A percentile compares a stretch with the other conserved stretches of the same genome.
phyloP scores from a whole-genome alignment of 2,329 filamentous ascomycete genomes.

The Fonsecaea erecta region DNA sequence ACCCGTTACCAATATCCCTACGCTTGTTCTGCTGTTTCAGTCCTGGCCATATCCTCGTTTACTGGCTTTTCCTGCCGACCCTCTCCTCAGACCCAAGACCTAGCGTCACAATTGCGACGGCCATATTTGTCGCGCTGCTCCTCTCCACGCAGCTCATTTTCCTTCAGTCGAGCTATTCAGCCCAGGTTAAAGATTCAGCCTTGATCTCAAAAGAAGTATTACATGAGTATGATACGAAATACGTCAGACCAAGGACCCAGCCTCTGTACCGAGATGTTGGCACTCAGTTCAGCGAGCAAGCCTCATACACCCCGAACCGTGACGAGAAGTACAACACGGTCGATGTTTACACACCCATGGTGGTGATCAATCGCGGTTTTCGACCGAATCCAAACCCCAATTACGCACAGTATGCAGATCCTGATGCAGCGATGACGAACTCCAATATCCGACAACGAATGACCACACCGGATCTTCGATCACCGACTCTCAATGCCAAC shows the following conservation, averaged over 20 bases:
- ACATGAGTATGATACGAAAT: conserved; percentile 95
- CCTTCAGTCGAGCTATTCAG: conserved; percentile 74
- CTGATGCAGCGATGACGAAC: conserved; percentile 57
- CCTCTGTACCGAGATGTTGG: conserved; percentile 77
- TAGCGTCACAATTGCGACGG: conserved; percentile 83
- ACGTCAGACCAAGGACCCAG: conserved; percentile 86
- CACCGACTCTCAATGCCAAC: conserved; percentile 54
- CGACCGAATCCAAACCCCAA: conserved; percentile 81
- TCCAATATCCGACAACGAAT: conserved; percentile 48
- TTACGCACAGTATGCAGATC: conserved; percentile 72
- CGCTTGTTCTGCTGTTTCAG: conserved; percentile 89
- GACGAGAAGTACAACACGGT: conserved; percentile 58
- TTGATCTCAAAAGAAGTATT: conserved; percentile 90
- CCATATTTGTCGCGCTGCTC: conserved; percentile 74
- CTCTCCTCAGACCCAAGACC: conserved; percentile 75
- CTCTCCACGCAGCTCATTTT: conserved; percentile 77
- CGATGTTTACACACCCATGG: conserved; percentile 65
- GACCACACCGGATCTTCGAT: conserved; percentile 51
- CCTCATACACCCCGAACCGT: conserved; percentile 45
- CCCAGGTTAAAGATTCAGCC: conserved; percentile 81
- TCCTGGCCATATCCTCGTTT: conserved; percentile 88
- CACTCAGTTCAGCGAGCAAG: conserved; percentile 69
- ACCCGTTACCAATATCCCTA: conserved; percentile 82
- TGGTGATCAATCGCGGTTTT: conserved; percentile 74
- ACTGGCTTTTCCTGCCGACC: conserved; percentile 85